These are phyloP conservation scores for Novymonas esmeraldas DNA, from an alignment of 208 protist genomes.

Conservation along the genomic window DNA sequence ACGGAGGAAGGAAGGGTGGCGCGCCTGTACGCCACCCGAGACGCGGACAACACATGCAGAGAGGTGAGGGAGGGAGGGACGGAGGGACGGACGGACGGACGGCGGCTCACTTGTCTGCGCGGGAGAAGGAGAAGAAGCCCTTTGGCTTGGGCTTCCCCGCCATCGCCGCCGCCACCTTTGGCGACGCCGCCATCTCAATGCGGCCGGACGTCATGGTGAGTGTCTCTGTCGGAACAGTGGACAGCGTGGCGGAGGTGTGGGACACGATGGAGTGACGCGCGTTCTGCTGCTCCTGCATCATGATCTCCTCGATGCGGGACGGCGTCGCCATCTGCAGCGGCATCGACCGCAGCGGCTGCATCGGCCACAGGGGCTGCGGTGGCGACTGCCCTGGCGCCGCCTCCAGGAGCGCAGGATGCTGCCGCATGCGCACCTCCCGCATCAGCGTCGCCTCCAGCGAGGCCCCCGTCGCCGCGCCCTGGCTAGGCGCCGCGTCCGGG, in stretches of 20 bases:
- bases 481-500: not conserved
- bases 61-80: not conserved
- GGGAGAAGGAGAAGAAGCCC: not conserved
- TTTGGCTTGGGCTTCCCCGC: slow-evolving; percentile 1
- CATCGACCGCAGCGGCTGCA: not conserved
- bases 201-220: not conserved
- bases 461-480: not conserved
- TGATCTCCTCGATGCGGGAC: not conserved
- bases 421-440: not conserved
- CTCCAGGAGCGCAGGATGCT: not conserved
- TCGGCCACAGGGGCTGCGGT: not conserved
- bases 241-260: no score
- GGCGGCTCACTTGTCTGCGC: slow-evolving; percentile 1
- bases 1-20: no score
- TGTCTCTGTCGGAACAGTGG: not conserved
- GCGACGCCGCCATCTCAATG: not conserved
- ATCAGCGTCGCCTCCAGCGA: no score
- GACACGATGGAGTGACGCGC: not conserved
- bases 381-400: not conserved
- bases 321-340: not conserved
- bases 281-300: not conserved
- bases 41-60: not conserved
- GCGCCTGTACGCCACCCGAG: not conserved
- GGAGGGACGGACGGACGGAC: no score
- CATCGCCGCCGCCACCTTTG: not conserved